phyloP scores from a whole-genome alignment of 139 green algal species.

The Coelastrella sp. region DNA sequence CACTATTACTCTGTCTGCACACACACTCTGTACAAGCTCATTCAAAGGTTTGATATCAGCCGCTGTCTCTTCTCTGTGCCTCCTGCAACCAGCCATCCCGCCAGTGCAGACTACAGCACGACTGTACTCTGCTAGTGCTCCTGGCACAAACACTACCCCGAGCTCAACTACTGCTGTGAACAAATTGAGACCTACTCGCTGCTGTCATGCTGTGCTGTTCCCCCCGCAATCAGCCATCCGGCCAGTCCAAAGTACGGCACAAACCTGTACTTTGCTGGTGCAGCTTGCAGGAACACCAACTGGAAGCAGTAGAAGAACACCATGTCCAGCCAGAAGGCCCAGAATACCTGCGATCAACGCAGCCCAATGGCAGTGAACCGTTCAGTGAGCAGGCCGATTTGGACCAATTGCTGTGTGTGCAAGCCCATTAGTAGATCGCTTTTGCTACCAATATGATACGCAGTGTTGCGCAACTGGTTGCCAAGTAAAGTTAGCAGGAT shows the following conservation, averaged over 20 bases:
- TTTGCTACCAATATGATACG: not conserved
- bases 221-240: constrained; percentile 66
- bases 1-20: no score
- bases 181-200: not conserved
- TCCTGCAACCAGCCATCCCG: no score
- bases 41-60: no score
- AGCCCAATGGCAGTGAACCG: no score
- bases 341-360: constrained; percentile 71
- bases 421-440: not conserved
- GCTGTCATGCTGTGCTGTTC: not conserved
- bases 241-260: constrained; percentile 87
- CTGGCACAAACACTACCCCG: no score
- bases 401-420: not conserved
- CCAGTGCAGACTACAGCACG: no score
- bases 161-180: no score
- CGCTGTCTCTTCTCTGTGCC: no score
- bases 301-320: constrained; percentile 87
- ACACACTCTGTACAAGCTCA: no score
- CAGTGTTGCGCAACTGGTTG: not conserved
- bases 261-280: constrained; percentile 63
- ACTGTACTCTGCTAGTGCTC: no score
- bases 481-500: no score
- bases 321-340: constrained; percentile 86
- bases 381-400: no score
- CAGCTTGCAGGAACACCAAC: constrained; percentile 69